These are phyloP conservation scores for Fragaria iinumae DNA, from an alignment of 306 rosid species.

Conservation along the genomic window DNA sequence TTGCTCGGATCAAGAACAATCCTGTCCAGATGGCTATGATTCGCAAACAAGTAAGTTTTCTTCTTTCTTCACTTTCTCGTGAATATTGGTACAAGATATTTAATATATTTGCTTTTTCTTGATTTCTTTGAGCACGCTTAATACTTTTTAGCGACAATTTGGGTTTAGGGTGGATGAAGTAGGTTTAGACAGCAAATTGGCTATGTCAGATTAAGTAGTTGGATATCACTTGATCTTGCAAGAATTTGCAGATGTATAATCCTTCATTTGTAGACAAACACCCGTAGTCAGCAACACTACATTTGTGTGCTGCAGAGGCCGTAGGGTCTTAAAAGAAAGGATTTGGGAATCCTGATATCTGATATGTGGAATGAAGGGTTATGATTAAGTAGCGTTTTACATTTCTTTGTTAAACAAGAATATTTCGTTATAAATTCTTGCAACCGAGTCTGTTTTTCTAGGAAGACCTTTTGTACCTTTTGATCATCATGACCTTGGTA, in stretches of 20 bases:
- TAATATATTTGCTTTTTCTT: neutral
- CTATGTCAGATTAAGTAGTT: too few relatives aligned
- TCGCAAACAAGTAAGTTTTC: constrained; percentile 63
- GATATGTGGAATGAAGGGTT: neutral
- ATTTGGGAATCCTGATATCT: neutral
- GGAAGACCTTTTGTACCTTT: neutral
- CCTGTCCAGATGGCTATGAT: constrained; percentile 95
- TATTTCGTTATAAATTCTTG: neutral
- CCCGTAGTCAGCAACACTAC: neutral
- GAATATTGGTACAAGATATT: neutral
- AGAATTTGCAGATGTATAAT: neutral
- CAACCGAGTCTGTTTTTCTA: neutral
- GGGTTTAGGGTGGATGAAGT: neutral
- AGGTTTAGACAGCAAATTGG: too few relatives aligned
- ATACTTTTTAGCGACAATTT: neutral
- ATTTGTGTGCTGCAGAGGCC: neutral
- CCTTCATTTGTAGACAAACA: neutral
- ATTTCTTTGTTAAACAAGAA: neutral
- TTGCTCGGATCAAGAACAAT: constrained; percentile 72
- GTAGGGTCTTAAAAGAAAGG: neutral
- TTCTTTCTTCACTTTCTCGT: neutral
- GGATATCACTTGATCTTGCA: neutral
- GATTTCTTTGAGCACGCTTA: neutral
- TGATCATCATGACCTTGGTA: neutral
- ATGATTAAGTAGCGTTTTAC: neutral